Evolutionary conservation across 2,329 filamentous ascomycete genomes (phyloP).

Genomic region (Nigrospora oryzae): DNA sequence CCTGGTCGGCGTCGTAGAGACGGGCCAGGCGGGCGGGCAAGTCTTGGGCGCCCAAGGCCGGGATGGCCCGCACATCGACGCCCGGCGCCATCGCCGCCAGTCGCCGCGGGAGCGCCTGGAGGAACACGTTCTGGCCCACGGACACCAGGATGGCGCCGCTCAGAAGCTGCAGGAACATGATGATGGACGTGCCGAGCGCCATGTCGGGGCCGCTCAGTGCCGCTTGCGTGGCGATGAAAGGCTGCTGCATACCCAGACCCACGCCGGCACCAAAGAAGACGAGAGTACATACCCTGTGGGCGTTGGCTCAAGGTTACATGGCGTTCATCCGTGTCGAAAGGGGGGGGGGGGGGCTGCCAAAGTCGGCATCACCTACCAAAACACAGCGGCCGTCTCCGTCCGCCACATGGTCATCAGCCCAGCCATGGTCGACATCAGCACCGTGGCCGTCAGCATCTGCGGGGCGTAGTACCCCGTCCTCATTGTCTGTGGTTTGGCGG

Average conservation of each 20-base stretch:
- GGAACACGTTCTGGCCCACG: slow-evolving; percentile 16
- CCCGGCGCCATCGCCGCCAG: slow-evolving; percentile 2
- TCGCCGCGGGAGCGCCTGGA: slow-evolving; percentile 8
- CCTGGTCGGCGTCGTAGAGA: not conserved
- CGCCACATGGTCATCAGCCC: too few species aligned
- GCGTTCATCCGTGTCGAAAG: too few species aligned
- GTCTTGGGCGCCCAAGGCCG: not conserved
- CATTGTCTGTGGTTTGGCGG: too few species aligned
- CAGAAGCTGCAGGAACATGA: slow-evolving; percentile 17
- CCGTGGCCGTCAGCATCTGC: too few species aligned
- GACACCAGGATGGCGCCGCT: slow-evolving; percentile 14
- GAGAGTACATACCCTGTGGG: slow-evolving; percentile 13
- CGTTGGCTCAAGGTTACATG: too few species aligned
- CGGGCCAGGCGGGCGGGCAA: not conserved
- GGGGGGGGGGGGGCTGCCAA: too few species aligned
- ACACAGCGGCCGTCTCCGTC: too few species aligned
- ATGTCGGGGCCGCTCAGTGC: slow-evolving; percentile 15
- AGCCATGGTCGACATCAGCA: too few species aligned
- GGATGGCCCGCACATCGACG: not conserved
- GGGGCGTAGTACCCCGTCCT: too few species aligned
- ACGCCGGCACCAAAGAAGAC: slow-evolving; percentile 17
- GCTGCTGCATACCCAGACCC: slow-evolving; percentile 17
- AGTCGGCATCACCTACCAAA: too few species aligned
- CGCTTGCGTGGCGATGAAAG: slow-evolving; percentile 18
- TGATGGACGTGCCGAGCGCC: slow-evolving; percentile 15